These are phyloP conservation scores for Gamarada debralockiae DNA, from an alignment of 495 filamentous ascomycete genomes.

Conservation along the genomic window DNA sequence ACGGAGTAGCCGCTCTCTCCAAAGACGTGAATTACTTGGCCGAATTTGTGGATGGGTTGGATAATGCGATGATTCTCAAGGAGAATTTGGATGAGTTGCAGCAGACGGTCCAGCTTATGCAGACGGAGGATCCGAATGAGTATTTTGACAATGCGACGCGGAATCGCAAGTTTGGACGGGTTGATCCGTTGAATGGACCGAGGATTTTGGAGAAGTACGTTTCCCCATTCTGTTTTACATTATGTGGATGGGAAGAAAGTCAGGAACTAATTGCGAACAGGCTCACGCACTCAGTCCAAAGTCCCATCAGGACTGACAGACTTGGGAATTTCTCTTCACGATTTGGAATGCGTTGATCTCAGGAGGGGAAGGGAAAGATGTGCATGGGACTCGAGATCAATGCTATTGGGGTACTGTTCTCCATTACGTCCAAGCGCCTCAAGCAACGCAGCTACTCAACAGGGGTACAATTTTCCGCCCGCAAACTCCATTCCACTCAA, in stretches of 20 bases:
- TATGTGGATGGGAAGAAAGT: no score
- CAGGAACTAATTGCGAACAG: no score
- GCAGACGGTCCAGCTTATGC: slow-evolving; percentile 72
- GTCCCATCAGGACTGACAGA: slow-evolving; percentile 52
- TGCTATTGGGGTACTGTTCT: slow-evolving; percentile 3
- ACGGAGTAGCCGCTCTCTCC: slow-evolving; percentile 75
- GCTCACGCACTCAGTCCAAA: slow-evolving; percentile 60
- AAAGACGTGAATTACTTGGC: slow-evolving; percentile 80
- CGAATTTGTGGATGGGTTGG: slow-evolving; percentile 78
- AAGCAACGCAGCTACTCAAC: not conserved
- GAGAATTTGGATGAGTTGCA: slow-evolving; percentile 88
- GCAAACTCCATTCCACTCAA: not conserved
- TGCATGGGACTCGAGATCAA: not conserved
- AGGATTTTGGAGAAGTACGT: slow-evolving; percentile 80
- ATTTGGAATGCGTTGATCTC: slow-evolving; percentile 58
- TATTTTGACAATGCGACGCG: slow-evolving; percentile 85
- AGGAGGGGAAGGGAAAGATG: not conserved
- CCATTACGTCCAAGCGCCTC: slow-evolving; percentile 5
- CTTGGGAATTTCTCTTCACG: slow-evolving; percentile 66
- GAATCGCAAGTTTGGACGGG: slow-evolving; percentile 89
- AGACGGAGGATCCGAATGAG: slow-evolving; percentile 84
- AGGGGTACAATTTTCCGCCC: not conserved
- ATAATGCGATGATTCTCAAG: slow-evolving; percentile 69
- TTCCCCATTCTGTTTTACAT: not conserved
- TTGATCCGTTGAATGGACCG: slow-evolving; percentile 86